Percentiles rank a stretch among this genome's conserved stretches.
Conservation (phyloP, 23 red algal species). For the Gracilaria domingensis region DNA sequence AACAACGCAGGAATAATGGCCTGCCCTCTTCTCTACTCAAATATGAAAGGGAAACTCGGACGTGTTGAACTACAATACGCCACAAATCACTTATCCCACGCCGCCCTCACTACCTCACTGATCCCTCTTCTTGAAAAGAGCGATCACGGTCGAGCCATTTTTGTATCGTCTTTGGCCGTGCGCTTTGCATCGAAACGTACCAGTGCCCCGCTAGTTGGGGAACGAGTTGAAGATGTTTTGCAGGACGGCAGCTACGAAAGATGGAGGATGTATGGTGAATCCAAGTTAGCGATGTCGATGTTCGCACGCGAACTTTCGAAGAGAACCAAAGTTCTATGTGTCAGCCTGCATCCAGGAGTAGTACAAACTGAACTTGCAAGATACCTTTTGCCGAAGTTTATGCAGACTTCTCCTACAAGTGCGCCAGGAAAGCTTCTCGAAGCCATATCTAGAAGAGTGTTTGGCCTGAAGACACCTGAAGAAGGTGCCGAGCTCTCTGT, state of each 20-base stretch:
- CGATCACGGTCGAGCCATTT: conserved; percentile 33
- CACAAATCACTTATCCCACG: conserved; percentile 63
- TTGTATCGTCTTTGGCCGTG: conserved; percentile 59
- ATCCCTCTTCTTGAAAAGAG: conserved; percentile 21
- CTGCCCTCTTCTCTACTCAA: conserved; percentile 27
- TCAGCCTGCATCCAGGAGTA: conserved; percentile 65
- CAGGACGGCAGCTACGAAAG: conserved; percentile 51
- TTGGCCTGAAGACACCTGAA: conserved; percentile 60
- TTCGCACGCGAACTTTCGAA: conserved; percentile 51
- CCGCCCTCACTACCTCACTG: conserved; percentile 24
- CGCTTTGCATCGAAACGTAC: conserved; percentile 25
- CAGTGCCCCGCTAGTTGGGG: conserved; percentile 20
- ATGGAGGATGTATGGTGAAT: conserved; percentile 70
- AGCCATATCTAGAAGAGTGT: not conserved
- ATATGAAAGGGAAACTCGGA: conserved; percentile 9
- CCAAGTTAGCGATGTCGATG: conserved; percentile 67
- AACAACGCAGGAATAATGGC: conserved; percentile 75
- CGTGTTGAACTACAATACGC: conserved; percentile 54
- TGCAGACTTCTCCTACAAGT: not conserved
- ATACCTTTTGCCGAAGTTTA: conserved; percentile 51
- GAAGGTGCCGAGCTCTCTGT: conserved; percentile 57
- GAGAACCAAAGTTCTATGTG: conserved; percentile 5
- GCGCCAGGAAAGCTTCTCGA: conserved; percentile 17
- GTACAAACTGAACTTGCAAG: conserved; percentile 59
- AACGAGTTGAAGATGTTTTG: conserved; percentile 18